Evolutionary conservation across 2,329 filamentous ascomycete species (phyloP), one percentile per base, ranked within the genome.

Genomic region (Zymoseptoria crescenta): DNA sequence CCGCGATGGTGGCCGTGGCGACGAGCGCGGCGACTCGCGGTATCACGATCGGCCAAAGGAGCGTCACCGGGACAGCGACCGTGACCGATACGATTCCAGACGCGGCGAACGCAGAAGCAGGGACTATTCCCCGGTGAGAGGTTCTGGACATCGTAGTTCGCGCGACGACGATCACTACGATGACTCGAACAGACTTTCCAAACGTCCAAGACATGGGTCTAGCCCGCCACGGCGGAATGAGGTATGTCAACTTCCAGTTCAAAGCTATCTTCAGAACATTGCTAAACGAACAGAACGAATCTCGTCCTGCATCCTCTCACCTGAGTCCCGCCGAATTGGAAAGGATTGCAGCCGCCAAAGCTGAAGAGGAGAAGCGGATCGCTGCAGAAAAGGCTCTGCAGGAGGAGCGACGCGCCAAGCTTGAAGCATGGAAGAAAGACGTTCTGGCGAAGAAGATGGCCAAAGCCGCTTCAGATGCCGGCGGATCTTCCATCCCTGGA

Each of bases 351-450:
- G 30, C 54, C 8, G 49, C 56, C 2, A 41, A 48, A 13, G 49
- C 54, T 13, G 57, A 58, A 28, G 59, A 62, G 48, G 49, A 52
- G 50, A 56, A 57, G 56, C 60, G 49, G 59, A 63, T 19, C 19
- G 58, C 58, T 4, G 60, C 56, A 28, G 57, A 59, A 13, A 85
- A 85, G 68, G 80, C 83, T 70, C 90, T 92, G 73, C 58, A 64
- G 56, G 61, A 64, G 54, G 89, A 93, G 73, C 81, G 89, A 63
- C 80, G 91, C 50, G 89, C 89, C 28, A 92, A 90, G 71, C 76
- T 96, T 28, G 89, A 93, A 72, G 89, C 89, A 59, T 96, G 91
- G 92, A 96, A 96, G 76, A 88, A 91, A 74, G 93, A 92, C 75
- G 56, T 62, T 29, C 87, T 91, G 71, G 80, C 87, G 66, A 87